Percentiles rank a stretch among this genome's conserved stretches.
Evolutionary conservation across 1,139 yeast species (phyloP).

Genomic region (Yamadazyma triangularis): DNA sequence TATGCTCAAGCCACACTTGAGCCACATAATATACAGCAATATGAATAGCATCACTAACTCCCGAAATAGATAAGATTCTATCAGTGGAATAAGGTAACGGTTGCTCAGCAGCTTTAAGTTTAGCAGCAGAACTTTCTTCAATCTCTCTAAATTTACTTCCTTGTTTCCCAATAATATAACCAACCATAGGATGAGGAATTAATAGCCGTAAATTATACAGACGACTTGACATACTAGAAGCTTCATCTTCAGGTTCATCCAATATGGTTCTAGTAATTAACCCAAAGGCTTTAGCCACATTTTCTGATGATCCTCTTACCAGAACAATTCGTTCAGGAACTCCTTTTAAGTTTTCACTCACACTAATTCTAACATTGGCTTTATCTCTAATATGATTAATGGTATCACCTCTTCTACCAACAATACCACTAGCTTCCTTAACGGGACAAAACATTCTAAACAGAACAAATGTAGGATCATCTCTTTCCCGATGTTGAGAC

Average conservation of each 20-base stretch:
- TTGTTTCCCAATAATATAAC: slow-evolving; percentile 76
- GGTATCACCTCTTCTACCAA: slow-evolving; percentile 75
- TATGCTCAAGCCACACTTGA: slow-evolving; percentile 60
- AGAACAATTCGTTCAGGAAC: slow-evolving; percentile 75
- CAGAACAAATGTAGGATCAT: slow-evolving; percentile 56
- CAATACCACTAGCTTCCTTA: slow-evolving; percentile 72
- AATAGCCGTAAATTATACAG: slow-evolving; percentile 58
- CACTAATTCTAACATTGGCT: slow-evolving; percentile 65
- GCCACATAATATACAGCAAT: slow-evolving; percentile 76
- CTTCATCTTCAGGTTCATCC: slow-evolving; percentile 64
- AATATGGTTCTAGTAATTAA: slow-evolving; percentile 62
- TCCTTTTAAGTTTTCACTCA: slow-evolving; percentile 73
- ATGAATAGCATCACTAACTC: slow-evolving; percentile 85
- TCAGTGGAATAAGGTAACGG: slow-evolving; percentile 79
- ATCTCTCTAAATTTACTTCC: slow-evolving; percentile 77
- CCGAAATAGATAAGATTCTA: slow-evolving; percentile 64
- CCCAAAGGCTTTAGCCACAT: slow-evolving; percentile 82
- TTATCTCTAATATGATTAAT: slow-evolving; percentile 62
- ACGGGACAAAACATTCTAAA: slow-evolving; percentile 73
- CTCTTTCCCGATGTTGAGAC: slow-evolving; percentile 19
- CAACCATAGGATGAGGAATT: slow-evolving; percentile 79
- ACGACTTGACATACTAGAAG: slow-evolving; percentile 52
- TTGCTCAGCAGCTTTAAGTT: slow-evolving; percentile 70
- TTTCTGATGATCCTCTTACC: slow-evolving; percentile 72
- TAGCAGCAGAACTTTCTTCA: slow-evolving; percentile 80